These are phyloP conservation scores for Leishmania gerbilli DNA, from an alignment of 208 protist genomes.

Conservation along the genomic window DNA sequence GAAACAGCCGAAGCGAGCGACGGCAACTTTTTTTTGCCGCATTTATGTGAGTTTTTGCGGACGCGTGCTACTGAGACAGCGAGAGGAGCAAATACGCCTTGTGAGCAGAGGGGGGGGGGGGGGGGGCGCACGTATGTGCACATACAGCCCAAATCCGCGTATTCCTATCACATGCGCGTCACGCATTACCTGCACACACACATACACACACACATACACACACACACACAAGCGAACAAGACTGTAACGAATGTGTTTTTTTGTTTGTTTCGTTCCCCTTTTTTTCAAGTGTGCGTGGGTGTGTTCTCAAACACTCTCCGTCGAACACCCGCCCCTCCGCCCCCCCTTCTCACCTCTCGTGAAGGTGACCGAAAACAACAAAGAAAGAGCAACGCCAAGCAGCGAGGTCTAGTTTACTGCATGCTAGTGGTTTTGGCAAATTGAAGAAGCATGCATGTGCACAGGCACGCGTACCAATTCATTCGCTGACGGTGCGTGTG, in stretches of 20 bases:
- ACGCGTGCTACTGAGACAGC: not conserved
- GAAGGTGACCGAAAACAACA: not conserved
- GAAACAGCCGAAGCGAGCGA: too few relatives aligned
- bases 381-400: not conserved
- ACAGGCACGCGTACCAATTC: not conserved
- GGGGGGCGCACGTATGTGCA: not conserved
- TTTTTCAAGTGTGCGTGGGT: not conserved
- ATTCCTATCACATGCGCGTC: not conserved
- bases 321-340: too few relatives aligned
- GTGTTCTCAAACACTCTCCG: not conserved
- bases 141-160: not conserved
- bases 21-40: not conserved
- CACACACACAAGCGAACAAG: too few relatives aligned
- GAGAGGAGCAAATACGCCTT: not conserved
- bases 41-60: not conserved
- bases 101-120: not conserved
- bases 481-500: not conserved
- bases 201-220: too few relatives aligned
- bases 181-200: not conserved
- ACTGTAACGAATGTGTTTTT: not conserved
- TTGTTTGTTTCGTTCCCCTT: not conserved
- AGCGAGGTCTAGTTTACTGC: not conserved
- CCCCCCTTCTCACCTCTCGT: not conserved
- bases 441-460: not conserved
- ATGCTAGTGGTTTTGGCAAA: not conserved